These are phyloP conservation scores for Diaporthe velutina DNA, from an alignment of 2,329 filamentous ascomycete genomes.

Conservation along the genomic window DNA sequence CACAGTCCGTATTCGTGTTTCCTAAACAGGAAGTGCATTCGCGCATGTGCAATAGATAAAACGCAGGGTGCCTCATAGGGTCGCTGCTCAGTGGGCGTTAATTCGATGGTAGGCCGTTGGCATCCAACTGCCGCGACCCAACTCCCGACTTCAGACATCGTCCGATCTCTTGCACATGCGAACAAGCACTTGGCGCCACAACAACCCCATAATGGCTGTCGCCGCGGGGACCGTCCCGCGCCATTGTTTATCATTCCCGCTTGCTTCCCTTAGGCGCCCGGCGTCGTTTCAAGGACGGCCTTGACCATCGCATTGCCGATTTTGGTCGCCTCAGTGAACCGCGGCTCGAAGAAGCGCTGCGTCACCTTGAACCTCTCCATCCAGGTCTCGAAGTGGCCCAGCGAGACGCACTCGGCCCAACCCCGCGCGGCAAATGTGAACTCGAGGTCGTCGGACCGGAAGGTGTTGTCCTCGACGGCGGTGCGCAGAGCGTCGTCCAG, in stretches of 20 bases:
- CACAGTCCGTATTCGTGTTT: neutral
- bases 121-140: neutral
- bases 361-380: conserved; percentile 91
- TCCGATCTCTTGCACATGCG: neutral
- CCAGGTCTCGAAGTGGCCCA: conserved; percentile 95
- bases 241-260: neutral
- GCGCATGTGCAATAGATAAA: conserved; percentile 8
- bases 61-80: conserved; percentile 23
- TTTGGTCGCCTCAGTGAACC: conserved; percentile 88
- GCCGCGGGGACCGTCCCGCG: conserved; percentile 1
- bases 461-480: conserved; percentile 89
- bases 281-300: conserved; percentile 87
- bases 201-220: neutral
- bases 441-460: conserved; percentile 95
- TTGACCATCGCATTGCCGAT: conserved; percentile 98
- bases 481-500: conserved; percentile 89
- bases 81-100: neutral
- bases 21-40: neutral
- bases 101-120: neutral
- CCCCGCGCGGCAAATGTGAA: conserved; percentile 97
- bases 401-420: conserved; percentile 93
- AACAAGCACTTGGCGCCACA: conserved; percentile 2
- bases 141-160: neutral
- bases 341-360: conserved; percentile 89
- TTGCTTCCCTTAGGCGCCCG: neutral